Base-by-base conservation (phyloP, 2,329 filamentous ascomycete species). In the Didymellaceae sp. region DNA sequence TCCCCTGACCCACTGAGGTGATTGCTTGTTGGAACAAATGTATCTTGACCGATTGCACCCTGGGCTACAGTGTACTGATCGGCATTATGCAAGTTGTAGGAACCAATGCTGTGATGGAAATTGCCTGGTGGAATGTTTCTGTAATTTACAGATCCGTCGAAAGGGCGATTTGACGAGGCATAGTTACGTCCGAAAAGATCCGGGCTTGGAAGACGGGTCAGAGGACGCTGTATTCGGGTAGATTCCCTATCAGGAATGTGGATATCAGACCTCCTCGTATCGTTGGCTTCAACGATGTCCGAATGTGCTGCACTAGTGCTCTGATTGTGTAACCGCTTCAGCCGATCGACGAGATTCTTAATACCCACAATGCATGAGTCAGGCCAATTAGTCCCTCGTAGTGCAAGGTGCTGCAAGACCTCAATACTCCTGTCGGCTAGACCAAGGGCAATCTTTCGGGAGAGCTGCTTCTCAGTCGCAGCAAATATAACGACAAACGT, bases 321-420 rank as follows among this genome's bases (percentile, higher is more conserved):
- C 11, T 31, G 2, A 8, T 40, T 30, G 6, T 52, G 53, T 30
- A 52, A 55, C 6, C 44, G 20, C 13, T 41, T 53, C 14, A 66
- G 35, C 8, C 61, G 56, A 22, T 45, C 31, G 4, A 28, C 33
- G 9, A 66, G 52, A 16, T 66, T 66, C 25, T 57, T 53, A 11
- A 64, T 58, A 33, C 59, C 62, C 4, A 64, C 50, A 14, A 57
- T 61, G 34, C 62, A 66, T 8, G 61, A 58, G 32, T 66, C 62
- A 9, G 62, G 62, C 62, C 62, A 66, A 31, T 22, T 64, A 7
- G 62, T 64, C n/a, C 61, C 60, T 42, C 63, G 53, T n/a, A 61
- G 35, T 1, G 61, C 55, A 26, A 66, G 46, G 25, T 65, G 60
- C 24, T 59, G 48, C 3, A 66, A 41, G 6, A 66, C 54, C 16